phyloP scores from a whole-genome alignment of 2,329 filamentous ascomycete species.

The Talaromyces rugulosus region DNA sequence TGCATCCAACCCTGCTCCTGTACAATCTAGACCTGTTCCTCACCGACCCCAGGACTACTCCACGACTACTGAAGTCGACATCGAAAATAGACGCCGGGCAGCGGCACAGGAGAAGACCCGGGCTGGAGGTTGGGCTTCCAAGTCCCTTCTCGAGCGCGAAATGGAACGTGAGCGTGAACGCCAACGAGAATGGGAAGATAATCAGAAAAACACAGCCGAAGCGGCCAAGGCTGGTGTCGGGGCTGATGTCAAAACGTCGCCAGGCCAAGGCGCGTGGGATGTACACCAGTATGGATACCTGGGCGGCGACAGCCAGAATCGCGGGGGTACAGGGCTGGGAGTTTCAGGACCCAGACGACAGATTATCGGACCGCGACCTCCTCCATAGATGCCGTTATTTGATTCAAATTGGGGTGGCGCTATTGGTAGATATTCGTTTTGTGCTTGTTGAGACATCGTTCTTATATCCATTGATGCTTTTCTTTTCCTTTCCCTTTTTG shows the following conservation, averaged over 20 bases:
- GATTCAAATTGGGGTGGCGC: not conserved
- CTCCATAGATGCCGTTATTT: conserved; percentile 23
- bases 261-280: conserved; percentile 52
- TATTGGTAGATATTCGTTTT: not conserved
- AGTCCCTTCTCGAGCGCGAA: conserved; percentile 60
- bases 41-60: conserved; percentile 45
- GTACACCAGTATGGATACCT: conserved; percentile 62
- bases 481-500: not conserved
- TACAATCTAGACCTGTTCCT: conserved; percentile 30
- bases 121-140: conserved; percentile 58
- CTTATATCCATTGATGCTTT: conserved; percentile 3
- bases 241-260: conserved; percentile 45
- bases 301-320: conserved; percentile 60
- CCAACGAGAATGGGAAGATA: conserved; percentile 62
- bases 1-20: conserved; percentile 50
- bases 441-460: not conserved
- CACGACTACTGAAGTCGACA: conserved; percentile 52
- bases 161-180: conserved; percentile 64
- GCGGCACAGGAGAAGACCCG: conserved; percentile 56
- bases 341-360: conserved; percentile 56
- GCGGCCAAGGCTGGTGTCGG: conserved; percentile 38
- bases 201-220: conserved; percentile 49
- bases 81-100: conserved; percentile 52
- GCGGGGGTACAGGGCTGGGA: conserved; percentile 46
- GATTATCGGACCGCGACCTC: conserved; percentile 59